These are phyloP conservation scores for Alternaria consortialis DNA, from an alignment of 2,329 filamentous ascomycete species.

Conservation along the genomic window DNA sequence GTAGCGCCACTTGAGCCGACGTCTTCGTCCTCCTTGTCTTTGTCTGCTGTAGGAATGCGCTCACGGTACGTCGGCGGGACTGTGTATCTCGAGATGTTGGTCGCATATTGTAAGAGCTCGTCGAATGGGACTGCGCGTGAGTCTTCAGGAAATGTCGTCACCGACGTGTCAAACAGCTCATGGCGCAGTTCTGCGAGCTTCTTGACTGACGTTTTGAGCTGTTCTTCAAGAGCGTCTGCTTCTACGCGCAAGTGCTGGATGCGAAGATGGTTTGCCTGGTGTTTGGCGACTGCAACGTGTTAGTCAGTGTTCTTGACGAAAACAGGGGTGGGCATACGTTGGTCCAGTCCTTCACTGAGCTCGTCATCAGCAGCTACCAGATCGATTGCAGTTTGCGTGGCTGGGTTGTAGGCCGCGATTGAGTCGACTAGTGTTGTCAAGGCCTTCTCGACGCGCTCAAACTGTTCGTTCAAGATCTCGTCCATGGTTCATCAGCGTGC, in stretches of 20 bases:
- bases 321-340: slow-evolving; percentile 59
- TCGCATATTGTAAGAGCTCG: slow-evolving; percentile 79
- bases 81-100: slow-evolving; percentile 81
- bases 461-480: slow-evolving; percentile 53
- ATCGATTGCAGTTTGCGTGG: slow-evolving; percentile 70
- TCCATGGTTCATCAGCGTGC: slow-evolving; percentile 49
- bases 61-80: slow-evolving; percentile 68
- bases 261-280: slow-evolving; percentile 77
- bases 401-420: slow-evolving; percentile 83
- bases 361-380: slow-evolving; percentile 75
- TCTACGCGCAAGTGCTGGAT: slow-evolving; percentile 74
- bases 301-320: slow-evolving; percentile 6
- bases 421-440: slow-evolving; percentile 78
- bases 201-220: slow-evolving; percentile 75
- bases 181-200: slow-evolving; percentile 76
- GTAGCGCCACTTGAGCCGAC: slow-evolving; percentile 32
- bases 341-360: slow-evolving; percentile 70
- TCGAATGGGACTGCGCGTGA: slow-evolving; percentile 68
- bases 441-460: slow-evolving; percentile 57
- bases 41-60: slow-evolving; percentile 31
- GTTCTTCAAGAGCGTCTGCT: slow-evolving; percentile 71
- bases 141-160: slow-evolving; percentile 51
- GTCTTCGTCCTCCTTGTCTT: slow-evolving; percentile 33
- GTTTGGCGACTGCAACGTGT: slow-evolving; percentile 67
- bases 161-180: slow-evolving; percentile 68